A percentile compares a stretch with the other conserved stretches of the same genome.
phyloP scores from a whole-genome alignment of 2,329 filamentous ascomycete genomes.

The Macrophomina pseudophaseolina region DNA sequence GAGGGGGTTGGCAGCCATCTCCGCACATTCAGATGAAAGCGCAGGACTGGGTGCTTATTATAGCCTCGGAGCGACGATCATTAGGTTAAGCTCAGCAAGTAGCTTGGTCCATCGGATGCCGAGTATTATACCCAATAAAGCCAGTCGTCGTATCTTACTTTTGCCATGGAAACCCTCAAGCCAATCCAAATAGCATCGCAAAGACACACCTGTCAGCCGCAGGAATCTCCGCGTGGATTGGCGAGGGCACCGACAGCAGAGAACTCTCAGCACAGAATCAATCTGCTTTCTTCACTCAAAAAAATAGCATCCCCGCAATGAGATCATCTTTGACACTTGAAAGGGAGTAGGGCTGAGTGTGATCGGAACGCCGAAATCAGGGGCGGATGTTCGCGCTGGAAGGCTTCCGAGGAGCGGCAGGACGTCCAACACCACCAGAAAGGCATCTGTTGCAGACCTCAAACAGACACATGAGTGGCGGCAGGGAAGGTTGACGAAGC shows the following conservation, averaged over 20 bases:
- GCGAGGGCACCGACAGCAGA: too few species aligned
- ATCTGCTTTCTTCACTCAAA: too few species aligned
- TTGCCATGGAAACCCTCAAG: not conserved
- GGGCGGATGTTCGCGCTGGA: not conserved
- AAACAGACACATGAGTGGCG: not conserved
- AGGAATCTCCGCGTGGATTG: too few species aligned
- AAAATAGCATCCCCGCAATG: not conserved
- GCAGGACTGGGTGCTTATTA: not conserved
- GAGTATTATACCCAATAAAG: not conserved
- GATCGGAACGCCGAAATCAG: not conserved
- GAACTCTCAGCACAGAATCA: too few species aligned
- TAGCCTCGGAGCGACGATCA: slow-evolving; percentile 8
- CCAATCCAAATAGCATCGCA: too few species aligned
- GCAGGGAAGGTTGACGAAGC: not conserved
- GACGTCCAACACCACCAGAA: not conserved
- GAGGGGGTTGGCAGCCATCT: not conserved
- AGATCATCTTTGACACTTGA: not conserved
- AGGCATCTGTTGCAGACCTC: slow-evolving; percentile 2
- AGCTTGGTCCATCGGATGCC: not conserved
- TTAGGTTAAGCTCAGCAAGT: slow-evolving; percentile 3
- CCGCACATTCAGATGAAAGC: slow-evolving; percentile 19
- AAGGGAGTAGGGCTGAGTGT: not conserved
- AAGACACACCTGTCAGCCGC: too few species aligned
- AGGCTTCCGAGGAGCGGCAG: slow-evolving; percentile 1
- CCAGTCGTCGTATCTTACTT: not conserved